Evolutionary conservation across 2,329 filamentous ascomycete species (phyloP).

Genomic region (Apiospora sp.): DNA sequence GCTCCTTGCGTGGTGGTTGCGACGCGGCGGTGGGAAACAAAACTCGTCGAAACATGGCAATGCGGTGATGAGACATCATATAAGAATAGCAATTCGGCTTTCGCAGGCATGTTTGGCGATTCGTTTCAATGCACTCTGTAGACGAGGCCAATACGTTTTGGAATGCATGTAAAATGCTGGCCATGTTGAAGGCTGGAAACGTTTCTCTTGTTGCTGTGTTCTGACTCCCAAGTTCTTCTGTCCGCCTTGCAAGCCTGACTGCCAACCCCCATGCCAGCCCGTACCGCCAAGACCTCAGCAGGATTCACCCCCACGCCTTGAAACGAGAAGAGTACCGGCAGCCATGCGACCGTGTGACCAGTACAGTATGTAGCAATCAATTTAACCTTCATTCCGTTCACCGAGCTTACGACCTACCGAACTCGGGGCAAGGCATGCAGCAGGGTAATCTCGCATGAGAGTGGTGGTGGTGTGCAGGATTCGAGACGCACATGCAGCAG

Average conservation of each 20-base stretch:
- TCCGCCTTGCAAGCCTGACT: background rate
- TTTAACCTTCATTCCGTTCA: background rate
- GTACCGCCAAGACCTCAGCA: background rate
- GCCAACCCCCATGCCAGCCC: background rate
- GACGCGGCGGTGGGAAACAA: background rate
- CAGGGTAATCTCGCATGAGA: background rate
- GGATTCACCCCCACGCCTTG: constrained; percentile 6
- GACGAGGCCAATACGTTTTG: background rate
- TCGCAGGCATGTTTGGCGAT: background rate
- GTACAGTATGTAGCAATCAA: background rate
- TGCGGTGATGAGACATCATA: background rate
- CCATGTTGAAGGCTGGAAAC: background rate
- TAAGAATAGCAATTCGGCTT: background rate
- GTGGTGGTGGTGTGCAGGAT: too few relatives aligned
- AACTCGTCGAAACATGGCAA: background rate
- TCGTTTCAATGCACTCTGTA: background rate
- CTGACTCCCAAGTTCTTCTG: background rate
- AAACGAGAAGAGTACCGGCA: constrained; percentile 1
- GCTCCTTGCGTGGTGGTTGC: background rate
- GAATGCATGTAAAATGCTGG: background rate
- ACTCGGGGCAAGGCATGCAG: constrained; percentile 2
- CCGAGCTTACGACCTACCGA: background rate
- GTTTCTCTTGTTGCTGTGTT: background rate
- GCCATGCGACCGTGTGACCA: background rate
- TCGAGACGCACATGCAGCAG: background rate